These are phyloP conservation scores for Dothistroma pini DNA, from an alignment of 2,329 filamentous ascomycete genomes.

Conservation along the genomic window DNA sequence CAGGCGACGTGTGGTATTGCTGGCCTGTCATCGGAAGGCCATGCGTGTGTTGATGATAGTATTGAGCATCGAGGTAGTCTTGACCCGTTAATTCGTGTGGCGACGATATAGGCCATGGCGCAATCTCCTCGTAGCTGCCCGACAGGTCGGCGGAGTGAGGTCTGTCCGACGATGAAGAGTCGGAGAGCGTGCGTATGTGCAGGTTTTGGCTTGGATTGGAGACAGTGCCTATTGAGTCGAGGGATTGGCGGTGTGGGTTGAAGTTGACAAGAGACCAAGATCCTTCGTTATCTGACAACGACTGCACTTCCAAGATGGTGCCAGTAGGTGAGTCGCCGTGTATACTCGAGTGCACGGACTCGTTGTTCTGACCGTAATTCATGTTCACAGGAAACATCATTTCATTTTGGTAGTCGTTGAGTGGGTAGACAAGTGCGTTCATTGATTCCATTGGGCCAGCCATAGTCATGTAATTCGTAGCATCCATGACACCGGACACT, in stretches of 20 bases:
- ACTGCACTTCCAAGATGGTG: slow-evolving; percentile 81
- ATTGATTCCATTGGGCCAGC: slow-evolving; percentile 44
- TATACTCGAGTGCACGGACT: slow-evolving; percentile 37
- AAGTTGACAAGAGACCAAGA: slow-evolving; percentile 73
- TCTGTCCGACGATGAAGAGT: slow-evolving; percentile 70
- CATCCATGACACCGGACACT: slow-evolving; percentile 41
- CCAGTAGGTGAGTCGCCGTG: slow-evolving; percentile 66
- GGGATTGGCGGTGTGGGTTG: slow-evolving; percentile 52
- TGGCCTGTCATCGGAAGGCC: slow-evolving; percentile 20
- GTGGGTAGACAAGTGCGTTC: slow-evolving; percentile 41
- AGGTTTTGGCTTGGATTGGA: slow-evolving; percentile 91
- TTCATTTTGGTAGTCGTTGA: slow-evolving; percentile 69
- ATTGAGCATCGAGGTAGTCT: slow-evolving; percentile 60
- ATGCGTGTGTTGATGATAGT: slow-evolving; percentile 40
- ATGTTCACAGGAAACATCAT: slow-evolving; percentile 53
- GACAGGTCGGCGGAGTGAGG: slow-evolving; percentile 59
- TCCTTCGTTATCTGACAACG: slow-evolving; percentile 75
- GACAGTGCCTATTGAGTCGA: slow-evolving; percentile 66
- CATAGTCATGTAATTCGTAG: slow-evolving; percentile 40
- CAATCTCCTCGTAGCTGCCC: slow-evolving; percentile 77
- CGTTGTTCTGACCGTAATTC: slow-evolving; percentile 39
- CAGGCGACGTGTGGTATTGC: slow-evolving; percentile 29
- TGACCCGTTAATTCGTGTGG: slow-evolving; percentile 66
- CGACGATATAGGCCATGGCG: slow-evolving; percentile 71
- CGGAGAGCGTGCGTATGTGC: slow-evolving; percentile 81